Conservation (phyloP, 1,284 basidiomycete genomes). For the Mycena citricolor region DNA sequence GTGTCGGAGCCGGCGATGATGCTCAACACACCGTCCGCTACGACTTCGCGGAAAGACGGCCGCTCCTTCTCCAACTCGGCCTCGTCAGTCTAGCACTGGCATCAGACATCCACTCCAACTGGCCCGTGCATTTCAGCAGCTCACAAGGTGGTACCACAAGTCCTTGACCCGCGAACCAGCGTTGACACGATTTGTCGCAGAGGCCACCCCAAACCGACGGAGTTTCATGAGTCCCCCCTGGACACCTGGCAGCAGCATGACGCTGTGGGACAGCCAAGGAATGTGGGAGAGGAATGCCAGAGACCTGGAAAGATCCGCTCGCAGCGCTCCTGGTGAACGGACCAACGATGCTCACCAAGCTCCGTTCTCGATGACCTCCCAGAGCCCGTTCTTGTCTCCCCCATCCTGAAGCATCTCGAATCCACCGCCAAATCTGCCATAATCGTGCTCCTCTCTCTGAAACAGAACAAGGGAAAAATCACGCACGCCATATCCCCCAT, state of each 20-base stretch:
- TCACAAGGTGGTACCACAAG: constrained; percentile 39
- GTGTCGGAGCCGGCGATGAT: constrained; percentile 41
- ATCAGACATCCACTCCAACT: background rate
- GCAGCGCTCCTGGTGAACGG: too few relatives aligned
- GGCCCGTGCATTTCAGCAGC: background rate
- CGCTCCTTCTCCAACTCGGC: constrained; percentile 23
- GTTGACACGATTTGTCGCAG: constrained; percentile 35
- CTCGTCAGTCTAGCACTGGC: constrained; percentile 28
- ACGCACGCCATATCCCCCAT: constrained; percentile 40
- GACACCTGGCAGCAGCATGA: constrained; percentile 25
- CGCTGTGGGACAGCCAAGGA: constrained; percentile 37
- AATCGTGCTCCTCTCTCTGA: background rate
- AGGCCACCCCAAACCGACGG: constrained; percentile 34
- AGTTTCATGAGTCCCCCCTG: constrained; percentile 26
- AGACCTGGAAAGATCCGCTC: too few relatives aligned
- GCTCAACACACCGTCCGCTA: constrained; percentile 32
- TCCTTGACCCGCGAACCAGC: constrained; percentile 37
- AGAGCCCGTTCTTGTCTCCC: constrained; percentile 18
- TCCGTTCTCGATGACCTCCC: constrained; percentile 10
- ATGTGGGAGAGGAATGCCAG: constrained; percentile 39
- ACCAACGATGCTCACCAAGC: constrained; percentile 6
- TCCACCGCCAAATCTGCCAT: constrained; percentile 30
- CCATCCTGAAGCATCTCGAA: constrained; percentile 28
- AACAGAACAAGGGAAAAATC: background rate
- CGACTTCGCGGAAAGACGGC: constrained; percentile 26